Base-by-base conservation (phyloP, 257 asterid species). In the Solanum corneliomulleri region DNA sequence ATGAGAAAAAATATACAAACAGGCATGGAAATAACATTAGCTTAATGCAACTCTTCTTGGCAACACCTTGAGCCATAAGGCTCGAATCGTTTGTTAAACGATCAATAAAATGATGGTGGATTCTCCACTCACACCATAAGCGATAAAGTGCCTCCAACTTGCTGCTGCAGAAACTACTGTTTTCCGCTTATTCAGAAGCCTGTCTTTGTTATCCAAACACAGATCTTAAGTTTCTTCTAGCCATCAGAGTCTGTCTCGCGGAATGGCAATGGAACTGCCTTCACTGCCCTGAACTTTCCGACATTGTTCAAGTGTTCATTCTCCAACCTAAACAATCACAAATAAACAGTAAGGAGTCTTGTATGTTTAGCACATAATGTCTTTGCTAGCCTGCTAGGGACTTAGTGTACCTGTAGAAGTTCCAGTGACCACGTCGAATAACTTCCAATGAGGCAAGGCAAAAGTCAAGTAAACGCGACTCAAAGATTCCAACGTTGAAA, bases 391-490 rank as follows among this genome's bases (percentile, higher is more conserved):
- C 27, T 58, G 68, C 27, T 18, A 14, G 25, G 20, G 69, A 44
- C 11, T 18, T 49, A 31, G 29, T 83, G 64, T 90, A 97, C 99
- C 99, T 95, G 66, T 95, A 97, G 90, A 89, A 97, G 92, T 97
- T 97, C 99, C 99, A 97, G 77, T 97, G 99, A 31, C 99, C 99
- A 20, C 99, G 99, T 9, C 99, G 94, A 23, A 97, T 91, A 87
- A 97, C 95, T 92, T 97, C 99, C 56, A 97, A 71, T 1, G 99
- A 97, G 82, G 99, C 99, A 49, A 97, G 92, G 64, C 87, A 60
- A 83, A 97, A 97, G 29, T 94, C 98, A 37, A 97, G 92, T 93
- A 97, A 83, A 21, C 94, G 92, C 0, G 93, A 92, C 91, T 97
- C 96, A 14, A 96, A 89, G 86, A 84, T 23, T 88, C 98, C 91